Base-by-base conservation (phyloP, 1,284 basidiomycete species). In the Puccinia hordei region DNA sequence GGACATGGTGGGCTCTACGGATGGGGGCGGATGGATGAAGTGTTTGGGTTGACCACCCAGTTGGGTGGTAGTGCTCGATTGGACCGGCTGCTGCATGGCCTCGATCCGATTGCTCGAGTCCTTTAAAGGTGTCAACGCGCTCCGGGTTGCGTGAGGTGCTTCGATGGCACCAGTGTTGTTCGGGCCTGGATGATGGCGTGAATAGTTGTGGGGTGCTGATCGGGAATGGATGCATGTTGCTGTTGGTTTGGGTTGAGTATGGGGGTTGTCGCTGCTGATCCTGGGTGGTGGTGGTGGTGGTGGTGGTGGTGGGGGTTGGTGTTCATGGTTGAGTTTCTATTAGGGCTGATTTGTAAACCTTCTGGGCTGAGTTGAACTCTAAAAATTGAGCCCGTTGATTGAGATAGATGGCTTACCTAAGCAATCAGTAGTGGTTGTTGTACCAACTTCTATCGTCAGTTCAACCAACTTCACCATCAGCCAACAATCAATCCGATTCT, bases 1-100 rank as follows among this genome's bases (percentile, higher is more conserved):
- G 24, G 77, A 72, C 77, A 80, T 80, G n/a, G 77, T 80, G 6
- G 77, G 77, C n/a, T 80, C 77, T 33, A 19, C 27, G 41, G 24
- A 24, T 27, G 41, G 41, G 44, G 68, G 44, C 5, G 41, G 68
- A n/a, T n/a, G n/a, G n/a, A n/a, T n/a, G 41, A 35, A 41, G 41
- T 9, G 63, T 24, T 66, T 66, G 22, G 61, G 24, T 8, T 59
- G 57, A n/a, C 46, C 46, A 15, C 8, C 46, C 46, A 15, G 46
- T 2, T 33, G 57, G 27, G 27, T 17, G 57, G 27, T n/a, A n/a
- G n/a, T n/a, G n/a, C n/a, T n/a, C n/a, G n/a, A n/a, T n/a, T n/a
- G n/a, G n/a, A n/a, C 24, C 24, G n/a, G 27, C 27, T 59, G 27
- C 13, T 59, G 27, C 13, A 15, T 17, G 6, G n/a, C 3, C 13